Evolutionary conservation across 2,329 filamentous ascomycete species (phyloP).

Genomic region (Orbilia quercus): DNA sequence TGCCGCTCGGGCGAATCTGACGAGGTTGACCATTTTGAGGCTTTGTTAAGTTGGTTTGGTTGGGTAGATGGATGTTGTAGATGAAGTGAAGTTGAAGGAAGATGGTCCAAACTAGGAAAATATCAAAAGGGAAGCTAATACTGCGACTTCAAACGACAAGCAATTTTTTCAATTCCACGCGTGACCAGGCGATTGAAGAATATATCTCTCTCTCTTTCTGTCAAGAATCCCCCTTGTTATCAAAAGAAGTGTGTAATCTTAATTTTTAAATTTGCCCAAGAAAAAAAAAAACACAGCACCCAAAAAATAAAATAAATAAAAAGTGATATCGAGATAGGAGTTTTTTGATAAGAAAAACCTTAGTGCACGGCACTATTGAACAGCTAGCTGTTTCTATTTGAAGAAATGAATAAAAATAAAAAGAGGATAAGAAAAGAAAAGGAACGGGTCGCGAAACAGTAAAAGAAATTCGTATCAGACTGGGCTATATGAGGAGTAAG

Average conservation of each 20-base stretch:
- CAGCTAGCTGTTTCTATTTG: slow-evolving; percentile 48
- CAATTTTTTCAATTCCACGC: slow-evolving; percentile 22
- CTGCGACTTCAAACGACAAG: slow-evolving; percentile 22
- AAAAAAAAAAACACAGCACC: slow-evolving; percentile 19
- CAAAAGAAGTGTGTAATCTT: slow-evolving; percentile 34
- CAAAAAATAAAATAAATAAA: slow-evolving; percentile 16
- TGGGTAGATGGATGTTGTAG: slow-evolving; percentile 13
- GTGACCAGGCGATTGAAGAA: slow-evolving; percentile 15
- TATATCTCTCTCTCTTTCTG: slow-evolving; percentile 15
- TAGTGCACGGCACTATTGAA: slow-evolving; percentile 52
- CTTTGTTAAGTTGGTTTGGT: slow-evolving; percentile 9
- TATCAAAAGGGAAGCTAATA: slow-evolving; percentile 7
- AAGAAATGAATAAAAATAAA: slow-evolving; percentile 46
- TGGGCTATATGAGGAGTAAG: slow-evolving; percentile 45
- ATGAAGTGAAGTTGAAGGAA: slow-evolving; percentile 16
- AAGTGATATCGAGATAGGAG: slow-evolving; percentile 21
- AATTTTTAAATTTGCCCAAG: slow-evolving; percentile 41
- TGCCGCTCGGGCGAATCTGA: slow-evolving; percentile 51
- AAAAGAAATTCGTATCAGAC: slow-evolving; percentile 56
- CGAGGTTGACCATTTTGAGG: slow-evolving; percentile 45
- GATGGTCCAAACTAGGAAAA: slow-evolving; percentile 33
- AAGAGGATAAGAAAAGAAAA: slow-evolving; percentile 40
- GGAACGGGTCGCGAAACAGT: slow-evolving; percentile 27
- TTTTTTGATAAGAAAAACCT: slow-evolving; percentile 31
- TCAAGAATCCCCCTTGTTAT: slow-evolving; percentile 41